phyloP scores from a whole-genome alignment of 495 filamentous ascomycete genomes.

The Darksidea phi region DNA sequence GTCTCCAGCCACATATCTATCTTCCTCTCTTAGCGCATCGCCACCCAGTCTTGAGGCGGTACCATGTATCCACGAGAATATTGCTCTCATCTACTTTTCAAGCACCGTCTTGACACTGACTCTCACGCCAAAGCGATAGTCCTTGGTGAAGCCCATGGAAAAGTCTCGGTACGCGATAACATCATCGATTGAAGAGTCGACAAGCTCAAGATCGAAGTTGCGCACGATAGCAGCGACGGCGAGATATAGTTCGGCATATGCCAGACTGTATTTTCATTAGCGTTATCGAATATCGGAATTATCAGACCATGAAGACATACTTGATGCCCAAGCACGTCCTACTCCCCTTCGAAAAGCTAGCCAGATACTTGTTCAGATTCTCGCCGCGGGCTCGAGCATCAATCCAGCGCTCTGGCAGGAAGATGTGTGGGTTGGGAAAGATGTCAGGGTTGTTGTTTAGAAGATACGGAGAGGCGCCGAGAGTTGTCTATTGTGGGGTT shows the following conservation, averaged over 20 bases:
- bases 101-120: not conserved
- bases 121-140: not conserved
- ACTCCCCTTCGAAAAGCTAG: conserved; percentile 49
- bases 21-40: too few relatives aligned
- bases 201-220: not conserved
- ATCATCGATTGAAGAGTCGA: not conserved
- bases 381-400: conserved; percentile 5
- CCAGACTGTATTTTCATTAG: not conserved
- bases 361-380: conserved; percentile 40
- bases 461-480: not conserved
- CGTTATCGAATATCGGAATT: not conserved
- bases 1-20: too few relatives aligned
- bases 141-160: not conserved
- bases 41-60: too few relatives aligned
- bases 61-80: too few relatives aligned
- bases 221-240: not conserved
- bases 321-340: conserved; percentile 46
- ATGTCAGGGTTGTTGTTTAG: conserved; percentile 7
- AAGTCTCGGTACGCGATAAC: not conserved
- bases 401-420: conserved; percentile 25
- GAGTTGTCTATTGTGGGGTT: not conserved
- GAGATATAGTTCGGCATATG: conserved; percentile 6
- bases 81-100: not conserved
- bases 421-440: conserved; percentile 16
- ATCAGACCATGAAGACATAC: too few relatives aligned